phyloP scores from a whole-genome alignment of 352 stramenopile species.

The Phytophthora quininea region DNA sequence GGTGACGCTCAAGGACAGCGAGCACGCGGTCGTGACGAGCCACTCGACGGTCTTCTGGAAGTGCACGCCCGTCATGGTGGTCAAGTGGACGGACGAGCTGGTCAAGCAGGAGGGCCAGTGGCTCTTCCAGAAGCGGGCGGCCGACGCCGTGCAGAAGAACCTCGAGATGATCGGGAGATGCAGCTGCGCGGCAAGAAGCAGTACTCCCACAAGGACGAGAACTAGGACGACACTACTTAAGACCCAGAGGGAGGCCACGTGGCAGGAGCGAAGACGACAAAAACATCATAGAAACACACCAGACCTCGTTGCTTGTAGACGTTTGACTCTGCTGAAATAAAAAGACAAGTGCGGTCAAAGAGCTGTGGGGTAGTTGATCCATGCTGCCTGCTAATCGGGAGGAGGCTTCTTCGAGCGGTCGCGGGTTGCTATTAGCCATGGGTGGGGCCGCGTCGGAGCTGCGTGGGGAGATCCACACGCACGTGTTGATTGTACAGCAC shows the following conservation, averaged over 20 bases:
- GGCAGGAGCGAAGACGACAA: slow-evolving; percentile 1
- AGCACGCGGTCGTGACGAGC: slow-evolving; percentile 61
- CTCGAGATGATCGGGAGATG: slow-evolving; percentile 91
- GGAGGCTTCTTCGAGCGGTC: slow-evolving; percentile 23
- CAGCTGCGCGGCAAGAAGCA: slow-evolving; percentile 90
- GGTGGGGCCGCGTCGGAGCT: slow-evolving; percentile 73
- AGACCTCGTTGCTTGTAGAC: slow-evolving; percentile 7
- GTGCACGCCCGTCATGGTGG: slow-evolving; percentile 83
- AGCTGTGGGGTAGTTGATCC: too few species aligned
- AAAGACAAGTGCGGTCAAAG: too few species aligned
- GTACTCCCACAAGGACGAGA: slow-evolving; percentile 73
- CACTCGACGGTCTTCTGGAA: slow-evolving; percentile 86
- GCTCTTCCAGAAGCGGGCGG: slow-evolving; percentile 74
- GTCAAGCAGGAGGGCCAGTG: slow-evolving; percentile 78
- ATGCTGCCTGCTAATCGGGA: neutral
- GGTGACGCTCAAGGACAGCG: slow-evolving; percentile 61
- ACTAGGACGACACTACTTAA: slow-evolving; percentile 14
- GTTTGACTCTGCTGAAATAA: too few species aligned
- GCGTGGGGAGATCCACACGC: slow-evolving; percentile 65
- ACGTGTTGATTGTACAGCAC: slow-evolving; percentile 59
- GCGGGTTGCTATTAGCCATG: slow-evolving; percentile 34
- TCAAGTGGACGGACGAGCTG: slow-evolving; percentile 81
- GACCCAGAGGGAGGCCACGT: too few species aligned
- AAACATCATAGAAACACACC: slow-evolving; percentile 17
- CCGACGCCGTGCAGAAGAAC: slow-evolving; percentile 88